Conservation (phyloP, 208 protist species). For the Crithidia mellificae region DNA sequence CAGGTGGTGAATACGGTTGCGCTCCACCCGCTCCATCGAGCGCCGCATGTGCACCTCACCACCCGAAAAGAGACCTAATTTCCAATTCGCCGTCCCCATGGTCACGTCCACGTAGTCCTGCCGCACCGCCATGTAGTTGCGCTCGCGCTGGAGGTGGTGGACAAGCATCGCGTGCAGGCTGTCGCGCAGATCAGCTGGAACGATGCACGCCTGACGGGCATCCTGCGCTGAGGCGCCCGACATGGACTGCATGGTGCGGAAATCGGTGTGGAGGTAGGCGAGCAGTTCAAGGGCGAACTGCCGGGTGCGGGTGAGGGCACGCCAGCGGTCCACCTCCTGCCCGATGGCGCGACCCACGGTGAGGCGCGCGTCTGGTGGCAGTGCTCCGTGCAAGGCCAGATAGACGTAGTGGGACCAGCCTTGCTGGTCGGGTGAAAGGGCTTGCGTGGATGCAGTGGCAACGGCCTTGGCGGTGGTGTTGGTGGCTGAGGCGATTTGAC, state of each 20-base stretch:
- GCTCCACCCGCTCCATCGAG: slow-evolving; percentile 80
- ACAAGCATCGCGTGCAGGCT: slow-evolving; percentile 42
- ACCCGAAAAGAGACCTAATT: slow-evolving; percentile 80
- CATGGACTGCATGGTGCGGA: slow-evolving; percentile 5
- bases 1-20: slow-evolving; percentile 72
- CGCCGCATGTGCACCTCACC: slow-evolving; percentile 90
- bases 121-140: slow-evolving; percentile 42
- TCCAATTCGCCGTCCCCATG: slow-evolving; percentile 84
- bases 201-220: slow-evolving; percentile 26
- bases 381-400: slow-evolving; percentile 38
- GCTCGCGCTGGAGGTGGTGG: slow-evolving; percentile 38
- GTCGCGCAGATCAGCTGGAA: slow-evolving; percentile 41
- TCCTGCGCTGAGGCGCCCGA: too few relatives aligned
- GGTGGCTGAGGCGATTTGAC: neutral
- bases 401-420: slow-evolving; percentile 64
- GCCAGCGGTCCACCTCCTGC: slow-evolving; percentile 50
- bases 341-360: slow-evolving; percentile 37
- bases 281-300: slow-evolving; percentile 60
- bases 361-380: slow-evolving; percentile 42
- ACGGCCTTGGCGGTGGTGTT: neutral
- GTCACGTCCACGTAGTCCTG: slow-evolving; percentile 78
- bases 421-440: slow-evolving; percentile 15
- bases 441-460: neutral
- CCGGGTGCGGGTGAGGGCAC: slow-evolving; percentile 37
- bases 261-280: slow-evolving; percentile 55